Percentiles rank a stretch among this genome's conserved stretches.
Evolutionary conservation across 176 grass and related monocot species (phyloP).

Genomic region (Oryza coarctata): DNA sequence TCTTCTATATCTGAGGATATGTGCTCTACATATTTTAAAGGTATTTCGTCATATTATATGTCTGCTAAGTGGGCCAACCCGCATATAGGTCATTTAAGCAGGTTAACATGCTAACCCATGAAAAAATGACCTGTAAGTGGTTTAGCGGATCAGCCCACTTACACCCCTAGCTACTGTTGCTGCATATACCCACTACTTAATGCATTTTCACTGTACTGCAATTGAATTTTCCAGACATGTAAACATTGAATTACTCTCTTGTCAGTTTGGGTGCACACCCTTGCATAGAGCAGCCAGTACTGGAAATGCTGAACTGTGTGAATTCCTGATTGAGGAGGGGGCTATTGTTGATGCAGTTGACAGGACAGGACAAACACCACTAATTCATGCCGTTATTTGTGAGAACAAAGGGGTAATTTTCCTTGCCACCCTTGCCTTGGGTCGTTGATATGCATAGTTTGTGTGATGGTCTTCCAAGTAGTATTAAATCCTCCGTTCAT

Average conservation of each 20-base stretch:
- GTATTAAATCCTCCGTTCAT: neutral
- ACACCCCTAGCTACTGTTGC: neutral
- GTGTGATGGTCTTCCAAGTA: neutral
- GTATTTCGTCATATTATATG: neutral
- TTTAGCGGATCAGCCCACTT: too few relatives aligned
- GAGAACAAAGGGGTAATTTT: conserved; percentile 67
- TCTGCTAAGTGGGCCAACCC: neutral
- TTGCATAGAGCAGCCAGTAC: conserved; percentile 97
- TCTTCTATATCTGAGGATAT: neutral
- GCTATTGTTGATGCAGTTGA: conserved; percentile 79
- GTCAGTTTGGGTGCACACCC: conserved; percentile 78
- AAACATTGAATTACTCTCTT: conserved; percentile 30
- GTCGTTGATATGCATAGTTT: neutral
- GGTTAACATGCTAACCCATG: too few relatives aligned
- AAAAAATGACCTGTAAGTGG: too few relatives aligned
- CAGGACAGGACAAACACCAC: conserved; percentile 66
- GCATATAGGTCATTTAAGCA: too few relatives aligned
- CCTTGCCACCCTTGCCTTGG: neutral
- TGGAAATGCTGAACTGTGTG: conserved; percentile 71
- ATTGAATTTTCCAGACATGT: neutral
- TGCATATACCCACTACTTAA: neutral
- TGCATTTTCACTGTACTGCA: neutral
- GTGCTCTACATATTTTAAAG: neutral
- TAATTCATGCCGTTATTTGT: conserved; percentile 82
- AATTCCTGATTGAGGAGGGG: conserved; percentile 95